Base-by-base conservation (phyloP, 2,329 filamentous ascomycete genomes). In the Aspergillus ustus region DNA sequence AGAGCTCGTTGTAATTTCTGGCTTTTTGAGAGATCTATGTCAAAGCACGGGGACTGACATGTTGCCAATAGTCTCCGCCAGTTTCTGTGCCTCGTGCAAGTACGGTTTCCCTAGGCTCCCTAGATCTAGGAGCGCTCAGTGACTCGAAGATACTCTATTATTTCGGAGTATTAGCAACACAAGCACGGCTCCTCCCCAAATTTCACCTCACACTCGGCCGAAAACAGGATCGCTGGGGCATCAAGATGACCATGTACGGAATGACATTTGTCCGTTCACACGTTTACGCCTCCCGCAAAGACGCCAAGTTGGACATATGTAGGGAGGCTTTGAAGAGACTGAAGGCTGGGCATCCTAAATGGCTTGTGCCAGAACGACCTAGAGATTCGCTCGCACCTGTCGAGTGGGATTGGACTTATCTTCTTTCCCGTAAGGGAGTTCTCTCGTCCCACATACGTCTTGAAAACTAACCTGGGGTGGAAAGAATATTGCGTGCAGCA, bases 231-330 rank as follows among this genome's bases (percentile, higher is more conserved):
- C 8, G 44, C 22, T 75, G 72, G 70, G 66, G 65, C 0, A 67
- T 70, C 5, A 73, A 63, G 22, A 65, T 78, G 17, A 71, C 67
- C 0, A 61, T 77, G 40, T 75, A 71, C 53, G 73, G 70, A 7
- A 63, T 69, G 34, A 75, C 70, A 1, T 60, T 73, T n/a, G 46
- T 66, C 9, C 60, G 56, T 15, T 29, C 58, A 4, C 60, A 66
- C 7, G 19, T 29, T 2, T 65, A 60, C 20, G 37, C 60, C 4
- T 63, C 65, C 11, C 61, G 65, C 7, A 52, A 59, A 5, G 60
- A 55, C 29, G 73, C 70, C 5, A 73, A 68, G 28, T 67, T 70
- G 3, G 63, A 66, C 15, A 66, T 66, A 5, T 77, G 70, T 51
- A 69, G 68, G n/a, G 66, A 63, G 29, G 73, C 71, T 28, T 59